Base-by-base conservation (phyloP, 768 basidiomycete species). In the Phlebiopsis flavidoalba region DNA sequence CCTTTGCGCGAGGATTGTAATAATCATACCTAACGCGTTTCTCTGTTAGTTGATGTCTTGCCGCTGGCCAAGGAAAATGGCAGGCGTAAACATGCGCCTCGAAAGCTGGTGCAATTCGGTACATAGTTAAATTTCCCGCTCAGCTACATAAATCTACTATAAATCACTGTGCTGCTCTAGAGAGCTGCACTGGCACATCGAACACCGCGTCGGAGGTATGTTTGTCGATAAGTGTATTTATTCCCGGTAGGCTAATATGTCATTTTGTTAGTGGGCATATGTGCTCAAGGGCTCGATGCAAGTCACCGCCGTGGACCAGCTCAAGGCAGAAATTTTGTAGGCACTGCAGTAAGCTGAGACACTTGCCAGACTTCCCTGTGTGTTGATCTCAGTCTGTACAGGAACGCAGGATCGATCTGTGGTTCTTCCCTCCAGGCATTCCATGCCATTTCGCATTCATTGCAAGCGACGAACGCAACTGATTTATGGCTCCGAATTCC, bases 271-370 rank as follows among this genome's bases (percentile, higher is more conserved):
- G 14, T 22, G 33, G 19, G 22, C 40, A 51, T 49, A 50, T 26
- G 54, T 40, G 12, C 26, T 58, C 24, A 24, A 36, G 21, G 63
- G 63, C 1, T 59, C 63, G 14, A 60, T 64, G 3, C 63, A 64
- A 62, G 60, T 64, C 37, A 59, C 64, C 14, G 69, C 82, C 11
- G 76, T 84, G 11, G 77, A 84, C 63, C 35, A 73, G 8, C 62
- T 79, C 7, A n/a, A n/a, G 83, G 83, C 10, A 75, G 73, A 55
- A 83, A 82, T 70, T 84, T 74, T 59, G 69, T 83, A 26, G 76
- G 77, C 21, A 83, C 77, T 48, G 79, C 83, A 36, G 81, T 82
- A 73, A 11, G 65, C 58, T 22, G 26, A 31, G 5, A 21, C 33
- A 31, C 8, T 33, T 3, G 26, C 26, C 26, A 31, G 26, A 45